Percentiles rank a stretch among this genome's conserved stretches.
Conservation (phyloP, 306 rosid genomes). For the Alnus glutinosa region DNA sequence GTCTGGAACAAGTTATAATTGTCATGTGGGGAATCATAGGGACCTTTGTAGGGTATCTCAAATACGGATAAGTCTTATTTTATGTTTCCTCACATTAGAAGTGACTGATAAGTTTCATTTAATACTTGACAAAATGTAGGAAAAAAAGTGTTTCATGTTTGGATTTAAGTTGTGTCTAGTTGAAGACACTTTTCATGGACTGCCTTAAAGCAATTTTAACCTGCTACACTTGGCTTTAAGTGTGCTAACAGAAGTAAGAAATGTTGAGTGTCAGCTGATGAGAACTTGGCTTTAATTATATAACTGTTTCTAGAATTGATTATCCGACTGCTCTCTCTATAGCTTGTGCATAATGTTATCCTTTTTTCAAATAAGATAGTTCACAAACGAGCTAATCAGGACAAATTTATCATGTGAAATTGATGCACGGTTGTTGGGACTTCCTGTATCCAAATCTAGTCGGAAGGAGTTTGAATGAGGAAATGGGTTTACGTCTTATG, state of each 20-base stretch:
- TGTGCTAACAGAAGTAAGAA: background rate
- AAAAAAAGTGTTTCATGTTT: too few species aligned
- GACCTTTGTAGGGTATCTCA: background rate
- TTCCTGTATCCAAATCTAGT: conserved; percentile 38
- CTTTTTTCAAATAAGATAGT: background rate
- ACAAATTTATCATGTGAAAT: background rate
- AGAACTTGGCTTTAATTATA: background rate
- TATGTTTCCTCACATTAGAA: too few species aligned
- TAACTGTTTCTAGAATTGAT: background rate
- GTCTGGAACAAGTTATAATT: background rate
- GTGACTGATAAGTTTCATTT: background rate
- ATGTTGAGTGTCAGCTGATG: background rate
- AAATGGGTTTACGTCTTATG: background rate
- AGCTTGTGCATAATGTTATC: background rate
- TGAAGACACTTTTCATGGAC: background rate
- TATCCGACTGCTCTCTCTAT: background rate
- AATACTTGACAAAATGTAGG: too few species aligned
- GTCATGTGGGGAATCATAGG: background rate
- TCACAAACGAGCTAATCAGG: background rate
- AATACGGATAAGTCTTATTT: background rate
- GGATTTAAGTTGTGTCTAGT: too few species aligned
- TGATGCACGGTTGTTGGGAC: conserved; percentile 62
- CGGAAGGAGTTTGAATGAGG: conserved; percentile 31
- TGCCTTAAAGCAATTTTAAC: background rate
- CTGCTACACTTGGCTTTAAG: too few species aligned